A percentile compares a stretch with the other conserved stretches of the same genome.
These are phyloP conservation scores for Chenopodium suecicum DNA, from an alignment of 148 eudicot species.

Conservation along the genomic window DNA sequence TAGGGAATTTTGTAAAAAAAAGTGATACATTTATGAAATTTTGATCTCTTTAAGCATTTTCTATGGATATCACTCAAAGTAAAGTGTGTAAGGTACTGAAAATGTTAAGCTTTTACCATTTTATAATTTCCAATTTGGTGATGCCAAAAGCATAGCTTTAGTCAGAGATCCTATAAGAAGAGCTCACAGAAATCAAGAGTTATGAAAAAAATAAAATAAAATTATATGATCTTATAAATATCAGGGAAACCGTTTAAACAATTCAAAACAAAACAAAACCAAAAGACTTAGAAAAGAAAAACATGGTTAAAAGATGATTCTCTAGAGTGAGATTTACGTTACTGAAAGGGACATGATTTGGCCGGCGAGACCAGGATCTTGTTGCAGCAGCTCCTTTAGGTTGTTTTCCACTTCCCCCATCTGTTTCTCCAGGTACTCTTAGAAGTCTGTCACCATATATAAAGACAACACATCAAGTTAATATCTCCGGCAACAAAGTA, in stretches of 20 bases:
- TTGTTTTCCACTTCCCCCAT: constrained; percentile 80
- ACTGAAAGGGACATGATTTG: constrained; percentile 98
- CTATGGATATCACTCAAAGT: neutral
- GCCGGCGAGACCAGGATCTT: constrained; percentile 90
- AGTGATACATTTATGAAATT: too few relatives aligned
- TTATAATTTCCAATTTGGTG: neutral
- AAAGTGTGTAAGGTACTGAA: neutral
- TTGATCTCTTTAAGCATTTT: too few relatives aligned
- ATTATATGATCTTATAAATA: neutral
- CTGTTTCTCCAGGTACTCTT: constrained; percentile 96
- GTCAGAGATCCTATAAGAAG: neutral
- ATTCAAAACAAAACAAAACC: neutral
- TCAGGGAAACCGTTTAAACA: neutral
- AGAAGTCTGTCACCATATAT: constrained; percentile 54
- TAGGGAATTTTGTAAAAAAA: too few relatives aligned
- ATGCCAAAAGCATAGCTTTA: neutral
- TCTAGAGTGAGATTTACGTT: constrained; percentile 18
- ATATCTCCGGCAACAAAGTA: neutral
- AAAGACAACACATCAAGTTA: neutral
- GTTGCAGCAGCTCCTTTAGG: constrained; percentile 84
- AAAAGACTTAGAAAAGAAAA: neutral
- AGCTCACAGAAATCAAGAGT: neutral
- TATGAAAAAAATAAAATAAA: neutral
- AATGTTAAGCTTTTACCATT: neutral
- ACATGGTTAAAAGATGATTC: neutral